Base-by-base conservation (phyloP, 164 flowering plant species). In the Magnolia changhungtana region DNA sequence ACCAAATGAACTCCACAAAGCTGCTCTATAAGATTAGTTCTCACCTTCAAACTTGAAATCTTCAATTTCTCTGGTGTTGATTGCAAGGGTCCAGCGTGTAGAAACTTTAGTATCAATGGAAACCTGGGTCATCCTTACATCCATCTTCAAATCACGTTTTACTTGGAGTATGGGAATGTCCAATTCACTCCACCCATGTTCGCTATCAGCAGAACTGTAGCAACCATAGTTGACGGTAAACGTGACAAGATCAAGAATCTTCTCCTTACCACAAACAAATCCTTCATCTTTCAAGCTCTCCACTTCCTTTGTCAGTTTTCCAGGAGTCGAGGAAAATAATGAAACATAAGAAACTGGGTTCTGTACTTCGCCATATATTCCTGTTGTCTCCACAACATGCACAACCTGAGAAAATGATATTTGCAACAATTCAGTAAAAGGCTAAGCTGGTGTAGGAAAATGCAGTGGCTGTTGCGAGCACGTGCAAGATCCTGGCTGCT, bases 161-260 rank as follows among this genome's bases (percentile, higher is more conserved):
- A 91, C 90, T 45, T 69, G 83, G 37, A 96, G 75, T 24, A 76
- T 58, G 11, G 99, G 99, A 78, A 94, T 82, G 59, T 96, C 97
- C 20, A 89, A 80, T 73, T 84, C 76, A 51, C 80, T 85, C 99
- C 99, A 96, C 63, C 98, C 99, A 76, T 50, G 80, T 78, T 74
- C 84, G 19, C 80, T 74, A 55, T 85, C 86, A 55, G 87, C 82
- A 70, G 84, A 75, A 58, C 88, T 83, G 88, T 82, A 76, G 79
- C 99, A 96, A 76, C 99, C 91, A 83, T 96, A 96, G 24, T 90
- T 81, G n/a, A 91, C 91, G 7, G 87, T 85, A 80, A 91, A 92
- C 10, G 93, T 89, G 72, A 96, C 94, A 61, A 94, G 89, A 87
- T 94, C 99, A 74, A 86, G 23, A 69, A 67, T 76, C 79, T 83